Evolutionary conservation across 139 green algal species (phyloP), one percentile per base, ranked within the genome.

Genomic region (Picochlorum sp.): DNA sequence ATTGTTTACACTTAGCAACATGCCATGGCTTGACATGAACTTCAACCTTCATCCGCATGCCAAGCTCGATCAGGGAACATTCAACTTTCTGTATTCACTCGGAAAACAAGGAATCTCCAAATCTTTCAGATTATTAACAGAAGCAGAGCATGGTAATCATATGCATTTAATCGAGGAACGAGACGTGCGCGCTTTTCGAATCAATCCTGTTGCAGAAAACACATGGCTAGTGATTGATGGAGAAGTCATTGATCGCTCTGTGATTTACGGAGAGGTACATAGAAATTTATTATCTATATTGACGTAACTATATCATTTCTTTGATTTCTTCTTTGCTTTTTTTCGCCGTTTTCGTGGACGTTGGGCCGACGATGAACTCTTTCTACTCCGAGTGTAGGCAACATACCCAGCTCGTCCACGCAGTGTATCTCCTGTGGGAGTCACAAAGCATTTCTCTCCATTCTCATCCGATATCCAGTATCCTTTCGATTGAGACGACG

Each of bases 211-310:
- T n/a, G 51, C 47, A 38, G 57, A 49, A 65, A 55, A 56, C 60
- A 55, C 45, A 37, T 84, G 75, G 75, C 45, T 84, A 11, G 75
- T 83, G 24, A 50, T 80, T 47, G 78, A 84, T 57, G 78, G 78
- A 4, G 78, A 84, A 58, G 64, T 31, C 1, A 57, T 83, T 10
- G 61, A 71, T 20, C 67, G 51, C 23, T 21, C 38, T 3, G 31
- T 54, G 1, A 21, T 78, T 1, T 84, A 67, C 52, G 49, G 57
- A 26, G 71, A 84, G 59, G 68, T 84, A 16, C 78, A 84, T 63
- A 63, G 52, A 6, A 24, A 49, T 9, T 67, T 84, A 4, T 81
- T 76, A 57, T 37, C 37, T 6, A 59, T 34, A 18, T 30, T 59
- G 51, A 59, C 4, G 34, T 37, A 16, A 34, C 6, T n/a, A 41